Conservation (phyloP, 331 rosid genomes). For the Malus hybrid region DNA sequence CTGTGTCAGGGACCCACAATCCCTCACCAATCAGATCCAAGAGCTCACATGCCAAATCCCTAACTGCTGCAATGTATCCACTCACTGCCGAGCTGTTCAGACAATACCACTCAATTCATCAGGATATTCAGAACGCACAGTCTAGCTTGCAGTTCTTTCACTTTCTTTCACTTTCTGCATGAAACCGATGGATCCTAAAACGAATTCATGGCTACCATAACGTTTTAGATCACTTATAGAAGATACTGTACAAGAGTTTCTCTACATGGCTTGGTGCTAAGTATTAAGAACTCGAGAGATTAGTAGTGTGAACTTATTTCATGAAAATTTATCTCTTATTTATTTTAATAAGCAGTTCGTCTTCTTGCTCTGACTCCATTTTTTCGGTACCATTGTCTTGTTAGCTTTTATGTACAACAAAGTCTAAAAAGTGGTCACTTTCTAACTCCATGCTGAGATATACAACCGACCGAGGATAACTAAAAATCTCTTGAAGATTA, state of each 20-base stretch:
- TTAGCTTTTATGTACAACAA: too few relatives aligned
- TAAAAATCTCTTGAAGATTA: neutral
- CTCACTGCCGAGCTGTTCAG: conserved; percentile 37
- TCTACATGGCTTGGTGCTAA: neutral
- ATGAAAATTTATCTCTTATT: too few relatives aligned
- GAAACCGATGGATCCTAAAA: neutral
- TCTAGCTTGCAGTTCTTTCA: neutral
- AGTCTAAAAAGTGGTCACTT: neutral
- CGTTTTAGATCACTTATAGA: neutral
- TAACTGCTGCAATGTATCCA: conserved; percentile 46
- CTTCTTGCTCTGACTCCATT: neutral
- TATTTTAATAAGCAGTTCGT: too few relatives aligned
- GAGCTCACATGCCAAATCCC: conserved; percentile 63
- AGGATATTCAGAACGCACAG: neutral
- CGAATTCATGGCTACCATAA: neutral
- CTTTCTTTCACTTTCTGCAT: neutral
- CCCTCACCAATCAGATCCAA: conserved; percentile 75
- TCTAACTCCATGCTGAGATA: neutral
- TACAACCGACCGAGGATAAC: neutral
- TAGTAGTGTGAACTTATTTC: too few relatives aligned
- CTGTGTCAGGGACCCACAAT: conserved; percentile 46
- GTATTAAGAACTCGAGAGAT: neutral
- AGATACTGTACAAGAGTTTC: neutral
- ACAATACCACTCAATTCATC: neutral
- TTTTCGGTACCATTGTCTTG: neutral